Conservation (phyloP, 164 flowering plant species). For the Vitis cinerea region DNA sequence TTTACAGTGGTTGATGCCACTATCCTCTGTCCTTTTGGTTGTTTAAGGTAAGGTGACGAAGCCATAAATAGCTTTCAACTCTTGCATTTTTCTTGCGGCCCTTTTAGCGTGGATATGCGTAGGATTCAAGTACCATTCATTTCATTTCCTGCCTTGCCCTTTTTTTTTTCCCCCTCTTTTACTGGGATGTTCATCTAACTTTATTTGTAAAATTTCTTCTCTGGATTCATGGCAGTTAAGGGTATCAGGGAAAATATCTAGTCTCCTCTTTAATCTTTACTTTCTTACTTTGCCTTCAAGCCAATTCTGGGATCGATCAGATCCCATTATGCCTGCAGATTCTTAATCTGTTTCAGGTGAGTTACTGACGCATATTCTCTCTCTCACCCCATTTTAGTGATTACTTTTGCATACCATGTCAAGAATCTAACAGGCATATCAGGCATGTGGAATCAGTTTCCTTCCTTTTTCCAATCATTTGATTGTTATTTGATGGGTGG, state of each 20-base stretch:
- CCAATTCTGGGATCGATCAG: constrained; percentile 19
- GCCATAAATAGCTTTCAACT: background rate
- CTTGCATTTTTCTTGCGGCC: background rate
- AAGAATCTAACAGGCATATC: background rate
- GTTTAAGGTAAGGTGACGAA: background rate
- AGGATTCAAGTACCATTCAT: constrained; percentile 21
- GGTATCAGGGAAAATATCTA: background rate
- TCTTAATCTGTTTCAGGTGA: constrained; percentile 16
- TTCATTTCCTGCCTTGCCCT: background rate
- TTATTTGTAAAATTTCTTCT: background rate
- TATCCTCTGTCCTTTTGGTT: background rate
- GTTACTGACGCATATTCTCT: constrained; percentile 4
- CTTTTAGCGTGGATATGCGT: constrained; percentile 21
- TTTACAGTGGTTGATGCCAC: background rate
- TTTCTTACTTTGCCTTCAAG: constrained; percentile 15
- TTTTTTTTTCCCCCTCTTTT: background rate
- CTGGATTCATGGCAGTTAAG: background rate
- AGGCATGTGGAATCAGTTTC: background rate
- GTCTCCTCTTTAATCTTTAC: background rate
- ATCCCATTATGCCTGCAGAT: constrained; percentile 18
- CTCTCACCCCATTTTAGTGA: background rate
- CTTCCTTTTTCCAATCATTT: background rate
- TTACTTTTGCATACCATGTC: background rate
- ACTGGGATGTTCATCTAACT: constrained; percentile 4
- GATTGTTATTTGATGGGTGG: no score